A percentile compares a stretch with the other conserved stretches of the same genome.
Evolutionary conservation across 2,329 filamentous ascomycete species (phyloP).

Genomic region (Diaporthe sp.): DNA sequence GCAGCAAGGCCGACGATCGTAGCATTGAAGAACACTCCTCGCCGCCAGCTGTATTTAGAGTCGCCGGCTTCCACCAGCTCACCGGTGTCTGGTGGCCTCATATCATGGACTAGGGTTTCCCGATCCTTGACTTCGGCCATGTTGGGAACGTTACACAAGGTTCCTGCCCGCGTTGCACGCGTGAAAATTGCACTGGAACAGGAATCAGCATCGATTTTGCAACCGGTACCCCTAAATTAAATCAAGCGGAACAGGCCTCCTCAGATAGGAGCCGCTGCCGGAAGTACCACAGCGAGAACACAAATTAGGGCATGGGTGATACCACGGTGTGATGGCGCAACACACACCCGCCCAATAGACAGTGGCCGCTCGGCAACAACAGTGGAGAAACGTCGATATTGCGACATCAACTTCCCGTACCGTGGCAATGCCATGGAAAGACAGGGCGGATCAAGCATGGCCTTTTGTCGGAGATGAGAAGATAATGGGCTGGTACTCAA

Average conservation of each 20-base stretch:
- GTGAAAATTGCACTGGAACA: background rate
- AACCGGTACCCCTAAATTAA: no score
- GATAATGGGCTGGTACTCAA: background rate
- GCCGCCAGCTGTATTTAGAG: constrained; percentile 44
- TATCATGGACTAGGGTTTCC: background rate
- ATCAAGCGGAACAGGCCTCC: background rate
- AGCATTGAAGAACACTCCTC: constrained; percentile 48
- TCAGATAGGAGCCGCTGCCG: background rate
- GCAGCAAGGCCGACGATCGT: constrained; percentile 46
- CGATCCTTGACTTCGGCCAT: background rate
- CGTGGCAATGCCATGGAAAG: background rate
- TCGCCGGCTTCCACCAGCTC: background rate
- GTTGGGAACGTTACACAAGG: background rate
- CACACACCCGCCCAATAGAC: background rate
- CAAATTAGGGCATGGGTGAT: background rate
- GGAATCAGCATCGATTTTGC: background rate
- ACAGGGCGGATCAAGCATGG: background rate
- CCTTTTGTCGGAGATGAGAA: background rate
- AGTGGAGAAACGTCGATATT: constrained; percentile 11
- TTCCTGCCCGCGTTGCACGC: background rate
- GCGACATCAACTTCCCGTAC: background rate
- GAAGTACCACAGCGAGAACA: no score
- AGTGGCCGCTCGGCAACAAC: background rate
- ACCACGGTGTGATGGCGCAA: constrained; percentile 16
- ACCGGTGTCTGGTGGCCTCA: background rate